Conservation (phyloP, 208 protist species). For the Leishmania tarentolae region DNA sequence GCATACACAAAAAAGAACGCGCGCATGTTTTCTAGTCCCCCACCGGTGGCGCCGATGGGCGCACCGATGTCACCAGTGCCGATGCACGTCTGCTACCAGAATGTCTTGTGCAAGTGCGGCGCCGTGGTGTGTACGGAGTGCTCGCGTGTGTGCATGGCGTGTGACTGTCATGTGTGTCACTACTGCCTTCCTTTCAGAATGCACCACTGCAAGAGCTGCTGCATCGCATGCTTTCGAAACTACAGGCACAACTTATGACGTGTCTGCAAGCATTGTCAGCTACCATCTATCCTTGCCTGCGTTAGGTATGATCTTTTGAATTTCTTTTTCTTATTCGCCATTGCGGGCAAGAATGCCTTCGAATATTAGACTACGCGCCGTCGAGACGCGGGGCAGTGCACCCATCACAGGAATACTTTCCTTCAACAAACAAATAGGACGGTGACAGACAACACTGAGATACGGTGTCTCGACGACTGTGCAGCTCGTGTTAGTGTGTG, state of each 20-base stretch:
- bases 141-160: conserved; percentile 64
- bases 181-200: conserved; percentile 58
- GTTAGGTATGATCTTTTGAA: not conserved
- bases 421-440: not conserved
- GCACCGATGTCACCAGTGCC: conserved; percentile 6
- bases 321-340: not conserved
- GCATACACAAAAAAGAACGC: not conserved
- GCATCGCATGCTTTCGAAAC: conserved; percentile 66
- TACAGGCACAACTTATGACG: conserved; percentile 48
- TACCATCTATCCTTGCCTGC: not conserved
- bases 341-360: too few relatives aligned
- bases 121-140: conserved; percentile 54
- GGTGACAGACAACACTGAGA: not conserved
- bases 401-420: not conserved
- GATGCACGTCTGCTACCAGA: conserved; percentile 50
- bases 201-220: conserved; percentile 79
- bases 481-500: not conserved
- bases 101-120: conserved; percentile 59
- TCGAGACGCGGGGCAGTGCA: not conserved
- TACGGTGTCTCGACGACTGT: not conserved
- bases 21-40: conserved; percentile 18
- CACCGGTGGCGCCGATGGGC: conserved; percentile 1
- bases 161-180: conserved; percentile 64
- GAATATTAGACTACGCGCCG: not conserved
- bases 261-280: not conserved